These are phyloP conservation scores for Clavispora phyllophila DNA, from an alignment of 805 yeast species.

Conservation along the genomic window DNA sequence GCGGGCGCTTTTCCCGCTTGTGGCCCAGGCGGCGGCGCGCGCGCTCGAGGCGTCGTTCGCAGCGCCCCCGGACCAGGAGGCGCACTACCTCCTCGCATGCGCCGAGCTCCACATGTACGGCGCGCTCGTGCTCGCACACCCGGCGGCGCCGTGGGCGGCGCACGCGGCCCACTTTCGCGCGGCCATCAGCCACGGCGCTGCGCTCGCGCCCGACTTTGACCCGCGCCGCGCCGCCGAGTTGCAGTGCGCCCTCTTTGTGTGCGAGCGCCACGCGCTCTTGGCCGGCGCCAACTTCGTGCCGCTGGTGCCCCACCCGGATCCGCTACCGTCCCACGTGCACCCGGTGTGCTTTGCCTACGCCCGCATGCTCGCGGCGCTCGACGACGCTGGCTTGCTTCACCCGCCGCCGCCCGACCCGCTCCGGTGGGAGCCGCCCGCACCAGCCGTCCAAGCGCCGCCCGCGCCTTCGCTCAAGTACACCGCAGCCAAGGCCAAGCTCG, in stretches of 20 bases:
- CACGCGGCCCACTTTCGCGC: slow-evolving; percentile 5
- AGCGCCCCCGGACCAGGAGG: not conserved
- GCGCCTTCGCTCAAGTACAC: not conserved
- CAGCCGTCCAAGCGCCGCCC: not conserved
- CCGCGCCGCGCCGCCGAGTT: slow-evolving; percentile 7
- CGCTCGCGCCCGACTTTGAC: slow-evolving; percentile 5
- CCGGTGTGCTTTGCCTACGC: slow-evolving; percentile 2
- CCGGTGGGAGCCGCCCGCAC: not conserved
- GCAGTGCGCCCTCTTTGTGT: slow-evolving; percentile 3
- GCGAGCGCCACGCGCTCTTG: slow-evolving; percentile 7
- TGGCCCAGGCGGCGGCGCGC: slow-evolving; percentile 5
- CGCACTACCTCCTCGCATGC: slow-evolving; percentile 8
- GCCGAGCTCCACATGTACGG: slow-evolving; percentile 12
- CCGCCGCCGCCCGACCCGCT: not conserved
- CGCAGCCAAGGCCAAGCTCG: not conserved
- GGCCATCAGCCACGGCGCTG: slow-evolving; percentile 7
- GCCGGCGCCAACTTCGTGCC: not conserved
- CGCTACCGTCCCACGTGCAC: not conserved
- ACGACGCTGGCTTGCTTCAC: slow-evolving; percentile 1
- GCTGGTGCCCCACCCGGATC: not conserved
- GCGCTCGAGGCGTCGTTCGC: not conserved
- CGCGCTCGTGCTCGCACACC: slow-evolving; percentile 3
- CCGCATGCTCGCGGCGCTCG: slow-evolving; percentile 5
- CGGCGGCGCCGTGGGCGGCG: not conserved
- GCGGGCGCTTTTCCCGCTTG: slow-evolving; percentile 2